These are phyloP conservation scores for Leptodermis oblonga DNA, from an alignment of 257 asterid genomes.

Conservation along the genomic window DNA sequence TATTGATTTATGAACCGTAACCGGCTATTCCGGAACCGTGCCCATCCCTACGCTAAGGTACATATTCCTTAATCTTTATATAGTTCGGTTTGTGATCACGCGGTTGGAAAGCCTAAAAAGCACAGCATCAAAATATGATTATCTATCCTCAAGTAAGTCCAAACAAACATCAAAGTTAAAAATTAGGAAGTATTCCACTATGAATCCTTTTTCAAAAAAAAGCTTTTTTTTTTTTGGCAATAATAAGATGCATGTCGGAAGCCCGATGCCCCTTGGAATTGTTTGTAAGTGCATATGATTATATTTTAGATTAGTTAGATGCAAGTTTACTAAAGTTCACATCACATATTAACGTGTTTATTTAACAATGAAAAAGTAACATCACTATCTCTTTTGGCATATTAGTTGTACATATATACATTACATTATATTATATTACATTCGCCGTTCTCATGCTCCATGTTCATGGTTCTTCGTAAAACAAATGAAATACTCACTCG, in stretches of 20 bases:
- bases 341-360: slow-evolving; percentile 3
- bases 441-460: slow-evolving; percentile 15
- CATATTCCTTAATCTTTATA: no score
- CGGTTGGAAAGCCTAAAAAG: slow-evolving; percentile 19
- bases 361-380: slow-evolving; percentile 27
- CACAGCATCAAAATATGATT: slow-evolving; percentile 6
- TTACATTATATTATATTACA: neutral
- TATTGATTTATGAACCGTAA: no score
- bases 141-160: slow-evolving; percentile 17
- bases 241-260: slow-evolving; percentile 23
- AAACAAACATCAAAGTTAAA: slow-evolving; percentile 26
- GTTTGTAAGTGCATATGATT: no score
- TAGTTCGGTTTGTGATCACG: slow-evolving; percentile 3
- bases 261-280: no score
- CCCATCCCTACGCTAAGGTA: no score
- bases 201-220: slow-evolving; percentile 30
- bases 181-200: slow-evolving; percentile 17
- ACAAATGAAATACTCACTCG: no score
- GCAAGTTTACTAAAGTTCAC: slow-evolving; percentile 31
- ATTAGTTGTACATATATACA: slow-evolving; percentile 12
- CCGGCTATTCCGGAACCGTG: no score
- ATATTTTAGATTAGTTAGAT: no score
- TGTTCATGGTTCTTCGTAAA: slow-evolving; percentile 22
- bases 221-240: slow-evolving; percentile 14
- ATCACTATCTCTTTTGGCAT: slow-evolving; percentile 26